Conservation (phyloP, 306 rosid genomes). For the Comarum palustre region DNA sequence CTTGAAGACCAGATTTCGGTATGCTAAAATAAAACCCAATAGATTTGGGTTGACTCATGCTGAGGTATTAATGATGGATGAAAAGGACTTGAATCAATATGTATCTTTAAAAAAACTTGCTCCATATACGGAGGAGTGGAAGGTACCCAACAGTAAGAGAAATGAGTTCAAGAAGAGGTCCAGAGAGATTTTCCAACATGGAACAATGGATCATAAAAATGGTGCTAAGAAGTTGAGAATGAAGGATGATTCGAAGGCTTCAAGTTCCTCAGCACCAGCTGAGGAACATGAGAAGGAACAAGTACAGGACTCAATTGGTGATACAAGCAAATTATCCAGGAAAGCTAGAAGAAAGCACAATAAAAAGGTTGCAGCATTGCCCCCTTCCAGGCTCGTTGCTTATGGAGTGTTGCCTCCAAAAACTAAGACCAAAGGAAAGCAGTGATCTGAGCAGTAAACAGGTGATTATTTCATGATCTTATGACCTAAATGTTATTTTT, state of each 20-base stretch:
- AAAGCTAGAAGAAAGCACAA: conserved; percentile 54
- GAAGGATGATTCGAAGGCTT: conserved; percentile 33
- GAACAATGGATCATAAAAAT: conserved; percentile 29
- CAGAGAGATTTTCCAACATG: conserved; percentile 46
- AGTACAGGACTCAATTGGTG: conserved; percentile 33
- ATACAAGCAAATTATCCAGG: conserved; percentile 43
- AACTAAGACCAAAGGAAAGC: conserved; percentile 45
- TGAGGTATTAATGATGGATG: conserved; percentile 63
- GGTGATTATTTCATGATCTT: conserved; percentile 32
- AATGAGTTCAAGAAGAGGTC: conserved; percentile 56
- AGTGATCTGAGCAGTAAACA: conserved; percentile 29
- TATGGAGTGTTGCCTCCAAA: conserved; percentile 49
- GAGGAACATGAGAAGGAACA: conserved; percentile 34
- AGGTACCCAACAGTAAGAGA: conserved; percentile 59
- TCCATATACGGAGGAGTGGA: conserved; percentile 80
- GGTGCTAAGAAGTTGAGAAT: conserved; percentile 32
- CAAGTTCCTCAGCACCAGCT: conserved; percentile 27
- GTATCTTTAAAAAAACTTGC: conserved; percentile 81
- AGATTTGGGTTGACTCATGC: conserved; percentile 58
- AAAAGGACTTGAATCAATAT: conserved; percentile 73
- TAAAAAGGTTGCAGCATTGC: conserved; percentile 25
- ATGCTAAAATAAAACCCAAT: conserved; percentile 66
- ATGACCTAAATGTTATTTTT: too few relatives aligned
- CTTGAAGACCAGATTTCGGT: conserved; percentile 86
- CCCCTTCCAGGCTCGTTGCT: conserved; percentile 44